Base-by-base conservation (phyloP, 1,284 basidiomycete species). In the Chondrostereum purpureum region DNA sequence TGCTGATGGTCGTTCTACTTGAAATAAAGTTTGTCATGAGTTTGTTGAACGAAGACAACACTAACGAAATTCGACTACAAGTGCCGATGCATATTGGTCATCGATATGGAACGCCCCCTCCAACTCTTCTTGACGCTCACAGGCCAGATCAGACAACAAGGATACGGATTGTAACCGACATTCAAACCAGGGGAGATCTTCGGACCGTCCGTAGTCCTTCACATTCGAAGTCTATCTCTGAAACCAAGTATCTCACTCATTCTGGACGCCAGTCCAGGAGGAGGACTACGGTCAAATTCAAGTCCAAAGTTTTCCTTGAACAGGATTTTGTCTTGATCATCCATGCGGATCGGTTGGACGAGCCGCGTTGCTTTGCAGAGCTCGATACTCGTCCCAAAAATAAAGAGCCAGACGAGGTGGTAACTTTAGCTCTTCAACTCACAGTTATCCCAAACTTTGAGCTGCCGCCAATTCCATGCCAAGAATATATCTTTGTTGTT, bases 311-410 rank as follows among this genome's bases (percentile, higher is more conserved):
- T 2, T 75, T 71, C 50, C 59, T 77, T 12, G 57, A 58, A 0
- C 52, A 58, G 3, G 74, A 77, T 50, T 78, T 78, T 41, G 60
- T 77, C 2, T 49, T 79, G 19, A 58, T 66, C 12, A 60, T 77
- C 19, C 56, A 65, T 20, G 70, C 75, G 0, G 59, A 65, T 3
- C 68, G 59, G 3, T 57, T 80, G 2, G 77, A 78, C 49, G 52
- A 57, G 18, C 72, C 78, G 2, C 67, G 78, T 6, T 78, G 77
- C 48, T 76, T 80, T 51, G 75, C 70, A 1, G 77, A 80, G 50
- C 53, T 68, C 2, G 59, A 64, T 20, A 48, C 47, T 12, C 54
- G 59, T 38, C 48, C 55, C 2, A 44, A 49, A 23, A 50, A 51
- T 2, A 49, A 39, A 12, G n/a, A n/a, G n/a, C 8, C 8, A 8